Evolutionary conservation across 345 rosid genomes (phyloP).

Genomic region (Durio zibethinus): DNA sequence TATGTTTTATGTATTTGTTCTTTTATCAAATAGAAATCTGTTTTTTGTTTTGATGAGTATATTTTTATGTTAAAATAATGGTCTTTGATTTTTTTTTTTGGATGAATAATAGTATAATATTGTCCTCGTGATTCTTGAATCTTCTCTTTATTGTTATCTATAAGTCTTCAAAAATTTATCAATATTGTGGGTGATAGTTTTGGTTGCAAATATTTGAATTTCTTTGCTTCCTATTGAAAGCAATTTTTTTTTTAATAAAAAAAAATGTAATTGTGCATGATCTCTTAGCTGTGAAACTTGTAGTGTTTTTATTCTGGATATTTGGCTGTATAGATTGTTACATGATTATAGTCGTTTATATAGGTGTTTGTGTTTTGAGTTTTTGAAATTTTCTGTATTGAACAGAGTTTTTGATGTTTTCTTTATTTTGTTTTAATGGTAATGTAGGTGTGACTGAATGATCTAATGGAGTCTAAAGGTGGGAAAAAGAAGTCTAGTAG

Average conservation of each 20-base stretch:
- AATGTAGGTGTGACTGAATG: constrained; percentile 47
- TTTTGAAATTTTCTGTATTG: no score
- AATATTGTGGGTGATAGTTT: not conserved
- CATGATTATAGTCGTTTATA: no score
- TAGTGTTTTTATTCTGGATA: no score
- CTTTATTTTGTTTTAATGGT: not conserved
- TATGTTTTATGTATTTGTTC: not conserved
- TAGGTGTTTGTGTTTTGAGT: no score
- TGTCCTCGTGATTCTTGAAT: not conserved
- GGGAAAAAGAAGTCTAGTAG: constrained; percentile 72
- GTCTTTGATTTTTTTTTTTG: not conserved
- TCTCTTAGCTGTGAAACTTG: not conserved
- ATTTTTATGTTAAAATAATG: not conserved
- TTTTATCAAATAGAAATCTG: not conserved
- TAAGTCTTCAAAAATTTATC: not conserved
- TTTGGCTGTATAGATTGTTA: no score
- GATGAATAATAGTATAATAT: not conserved
- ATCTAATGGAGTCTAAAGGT: constrained; percentile 84
- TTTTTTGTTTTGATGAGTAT: not conserved
- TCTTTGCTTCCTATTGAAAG: not conserved
- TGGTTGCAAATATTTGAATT: not conserved
- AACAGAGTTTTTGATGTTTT: no score
- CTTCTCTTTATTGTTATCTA: not conserved
- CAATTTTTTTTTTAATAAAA: no score
- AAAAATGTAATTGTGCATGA: not conserved